Evolutionary conservation across 371 early-diverging fungal genomes (phyloP).

Genomic region (Mortierella sp.): DNA sequence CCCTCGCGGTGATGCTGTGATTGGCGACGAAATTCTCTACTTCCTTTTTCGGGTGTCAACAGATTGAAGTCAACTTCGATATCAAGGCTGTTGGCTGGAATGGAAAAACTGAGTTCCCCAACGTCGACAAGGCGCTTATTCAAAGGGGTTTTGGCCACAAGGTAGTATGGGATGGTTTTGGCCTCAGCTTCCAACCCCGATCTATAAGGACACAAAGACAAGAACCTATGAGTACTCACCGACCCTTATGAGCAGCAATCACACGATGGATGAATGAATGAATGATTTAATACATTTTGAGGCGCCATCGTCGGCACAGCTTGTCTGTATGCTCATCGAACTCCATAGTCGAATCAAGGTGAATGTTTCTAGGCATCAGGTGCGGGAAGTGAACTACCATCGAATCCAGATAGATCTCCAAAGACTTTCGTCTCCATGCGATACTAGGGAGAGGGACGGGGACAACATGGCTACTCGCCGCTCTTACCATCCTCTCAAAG

Average conservation of each 20-base stretch:
- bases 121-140: constrained; percentile 17
- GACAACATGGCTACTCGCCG: constrained; percentile 4
- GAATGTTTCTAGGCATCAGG: constrained; percentile 24
- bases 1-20: not conserved
- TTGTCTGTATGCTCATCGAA: constrained; percentile 24
- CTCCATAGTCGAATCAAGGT: constrained; percentile 25
- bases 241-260: not conserved
- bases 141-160: constrained; percentile 4
- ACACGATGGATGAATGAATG: not conserved
- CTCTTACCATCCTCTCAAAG: constrained; percentile 23
- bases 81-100: constrained; percentile 37
- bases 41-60: constrained; percentile 1
- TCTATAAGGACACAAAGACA: constrained; percentile 3
- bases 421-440: constrained; percentile 19
- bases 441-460: constrained; percentile 39
- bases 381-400: constrained; percentile 27
- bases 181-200: constrained; percentile 28
- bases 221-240: not conserved
- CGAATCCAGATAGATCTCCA: constrained; percentile 25
- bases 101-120: constrained; percentile 25
- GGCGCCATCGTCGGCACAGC: constrained; percentile 23
- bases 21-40: not conserved
- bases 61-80: constrained; percentile 28
- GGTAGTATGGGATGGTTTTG: constrained; percentile 19
- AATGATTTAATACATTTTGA: constrained; percentile 21